A percentile compares a stretch with the other conserved stretches of the same genome.
Evolutionary conservation across 108 stramenopile genomes (phyloP).

Genomic region (Stephanodiscus triporus): DNA sequence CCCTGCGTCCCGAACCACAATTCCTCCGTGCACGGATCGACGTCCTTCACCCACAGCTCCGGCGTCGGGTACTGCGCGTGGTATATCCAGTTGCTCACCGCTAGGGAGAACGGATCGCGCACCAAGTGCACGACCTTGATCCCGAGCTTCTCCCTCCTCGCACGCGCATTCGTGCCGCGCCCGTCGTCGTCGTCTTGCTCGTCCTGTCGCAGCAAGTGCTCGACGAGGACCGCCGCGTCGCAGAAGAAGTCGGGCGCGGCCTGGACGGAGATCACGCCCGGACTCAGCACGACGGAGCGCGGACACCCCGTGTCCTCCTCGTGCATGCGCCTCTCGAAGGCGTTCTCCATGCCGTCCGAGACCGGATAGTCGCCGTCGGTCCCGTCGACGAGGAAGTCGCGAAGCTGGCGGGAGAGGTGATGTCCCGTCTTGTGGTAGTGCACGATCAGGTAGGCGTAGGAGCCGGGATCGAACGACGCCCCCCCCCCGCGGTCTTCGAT

Average conservation of each 20-base stretch:
- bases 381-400: constrained; percentile 20
- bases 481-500: no score
- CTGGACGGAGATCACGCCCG: constrained; percentile 17
- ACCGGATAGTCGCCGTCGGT: not conserved
- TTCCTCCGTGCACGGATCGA: constrained; percentile 23
- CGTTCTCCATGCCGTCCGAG: constrained; percentile 1
- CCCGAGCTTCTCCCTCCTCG: constrained; percentile 11
- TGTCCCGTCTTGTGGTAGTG: constrained; percentile 51
- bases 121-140: constrained; percentile 36
- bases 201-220: constrained; percentile 24
- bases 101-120: constrained; percentile 32
- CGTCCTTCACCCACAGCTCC: constrained; percentile 24
- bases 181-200: not conserved
- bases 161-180: not conserved
- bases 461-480: constrained; percentile 12
- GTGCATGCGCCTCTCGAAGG: not conserved
- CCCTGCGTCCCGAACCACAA: not conserved
- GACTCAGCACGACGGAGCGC: not conserved
- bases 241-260: constrained; percentile 45
- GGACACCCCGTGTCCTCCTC: constrained; percentile 21
- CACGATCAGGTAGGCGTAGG: constrained; percentile 41
- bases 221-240: constrained; percentile 14
- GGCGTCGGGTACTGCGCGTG: constrained; percentile 41
- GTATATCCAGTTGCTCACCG: constrained; percentile 28
- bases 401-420: constrained; percentile 30